phyloP scores from a whole-genome alignment of 1,284 basidiomycete species.

The Melampsora allii-populina region DNA sequence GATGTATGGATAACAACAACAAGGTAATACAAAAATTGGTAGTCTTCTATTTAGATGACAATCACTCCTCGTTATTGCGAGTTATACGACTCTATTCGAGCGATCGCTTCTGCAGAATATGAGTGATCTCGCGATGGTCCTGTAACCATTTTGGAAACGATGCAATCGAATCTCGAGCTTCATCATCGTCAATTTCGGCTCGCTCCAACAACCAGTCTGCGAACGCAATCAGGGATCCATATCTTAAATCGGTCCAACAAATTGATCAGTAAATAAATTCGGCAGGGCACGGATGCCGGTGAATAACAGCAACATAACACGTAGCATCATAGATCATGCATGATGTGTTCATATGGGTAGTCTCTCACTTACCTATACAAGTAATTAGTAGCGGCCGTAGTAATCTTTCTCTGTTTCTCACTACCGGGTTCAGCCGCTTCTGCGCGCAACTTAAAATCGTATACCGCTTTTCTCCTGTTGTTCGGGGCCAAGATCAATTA shows the following conservation, averaged over 20 bases:
- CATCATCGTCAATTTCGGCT: slow-evolving; percentile 50
- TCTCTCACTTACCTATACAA: slow-evolving; percentile 63
- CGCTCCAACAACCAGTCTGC: slow-evolving; percentile 89
- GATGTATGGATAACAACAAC: no score
- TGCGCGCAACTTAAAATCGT: slow-evolving; percentile 75
- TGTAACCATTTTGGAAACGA: slow-evolving; percentile 77
- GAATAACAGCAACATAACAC: slow-evolving; percentile 44
- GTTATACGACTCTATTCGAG: slow-evolving; percentile 15
- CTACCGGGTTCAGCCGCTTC: slow-evolving; percentile 76
- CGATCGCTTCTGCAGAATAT: slow-evolving; percentile 58
- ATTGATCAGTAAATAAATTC: not conserved
- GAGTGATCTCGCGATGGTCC: slow-evolving; percentile 77
- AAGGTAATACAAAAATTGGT: no score
- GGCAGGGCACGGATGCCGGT: not conserved
- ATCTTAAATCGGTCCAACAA: slow-evolving; percentile 60
- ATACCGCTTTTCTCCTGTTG: slow-evolving; percentile 16
- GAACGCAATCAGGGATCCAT: slow-evolving; percentile 89
- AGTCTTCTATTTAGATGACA: no score
- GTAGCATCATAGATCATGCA: slow-evolving; percentile 30
- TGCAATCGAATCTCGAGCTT: slow-evolving; percentile 55
- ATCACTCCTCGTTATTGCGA: not conserved
- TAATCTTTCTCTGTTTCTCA: slow-evolving; percentile 64
- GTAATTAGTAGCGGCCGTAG: slow-evolving; percentile 73
- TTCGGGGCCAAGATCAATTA: no score
- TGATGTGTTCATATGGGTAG: slow-evolving; percentile 46